Conservation (phyloP, 225 moss, liverwort and hornwort genomes). For the Physcomitrium patens region DNA sequence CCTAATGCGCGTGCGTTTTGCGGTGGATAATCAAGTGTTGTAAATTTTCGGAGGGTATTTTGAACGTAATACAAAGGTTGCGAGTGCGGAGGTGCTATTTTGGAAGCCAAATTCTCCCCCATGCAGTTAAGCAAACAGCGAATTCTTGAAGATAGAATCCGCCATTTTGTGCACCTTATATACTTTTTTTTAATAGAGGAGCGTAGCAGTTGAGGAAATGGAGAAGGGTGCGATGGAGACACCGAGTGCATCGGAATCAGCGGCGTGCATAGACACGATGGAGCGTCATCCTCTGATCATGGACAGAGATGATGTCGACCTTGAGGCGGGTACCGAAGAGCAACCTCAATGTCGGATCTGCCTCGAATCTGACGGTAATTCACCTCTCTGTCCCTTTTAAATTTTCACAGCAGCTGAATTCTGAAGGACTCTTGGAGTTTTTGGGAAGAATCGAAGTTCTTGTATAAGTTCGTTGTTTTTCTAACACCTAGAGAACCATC, state of each 20-base stretch:
- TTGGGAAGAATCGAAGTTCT: background rate
- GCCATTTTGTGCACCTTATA: background rate
- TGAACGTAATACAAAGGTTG: no score
- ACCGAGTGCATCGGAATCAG: conserved; percentile 29
- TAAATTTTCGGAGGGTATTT: no score
- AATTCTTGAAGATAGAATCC: background rate
- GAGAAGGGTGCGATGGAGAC: conserved; percentile 33
- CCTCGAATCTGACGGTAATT: conserved; percentile 56
- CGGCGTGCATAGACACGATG: conserved; percentile 30
- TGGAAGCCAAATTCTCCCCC: background rate
- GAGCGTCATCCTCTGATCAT: conserved; percentile 57
- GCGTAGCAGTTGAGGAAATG: conserved; percentile 38
- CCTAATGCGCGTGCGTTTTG: no score
- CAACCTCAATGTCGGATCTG: conserved; percentile 69
- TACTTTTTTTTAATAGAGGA: background rate
- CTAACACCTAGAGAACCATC: background rate
- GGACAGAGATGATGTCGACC: conserved; percentile 57
- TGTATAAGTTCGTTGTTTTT: background rate
- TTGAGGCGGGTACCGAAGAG: conserved; percentile 58
- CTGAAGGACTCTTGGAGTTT: background rate
- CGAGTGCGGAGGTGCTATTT: no score
- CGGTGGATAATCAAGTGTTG: no score
- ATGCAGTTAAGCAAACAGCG: background rate
- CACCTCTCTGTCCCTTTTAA: background rate
- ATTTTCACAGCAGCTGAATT: background rate